Evolutionary conservation across 1,284 basidiomycete genomes (phyloP).

Genomic region (Mycena citricolor): DNA sequence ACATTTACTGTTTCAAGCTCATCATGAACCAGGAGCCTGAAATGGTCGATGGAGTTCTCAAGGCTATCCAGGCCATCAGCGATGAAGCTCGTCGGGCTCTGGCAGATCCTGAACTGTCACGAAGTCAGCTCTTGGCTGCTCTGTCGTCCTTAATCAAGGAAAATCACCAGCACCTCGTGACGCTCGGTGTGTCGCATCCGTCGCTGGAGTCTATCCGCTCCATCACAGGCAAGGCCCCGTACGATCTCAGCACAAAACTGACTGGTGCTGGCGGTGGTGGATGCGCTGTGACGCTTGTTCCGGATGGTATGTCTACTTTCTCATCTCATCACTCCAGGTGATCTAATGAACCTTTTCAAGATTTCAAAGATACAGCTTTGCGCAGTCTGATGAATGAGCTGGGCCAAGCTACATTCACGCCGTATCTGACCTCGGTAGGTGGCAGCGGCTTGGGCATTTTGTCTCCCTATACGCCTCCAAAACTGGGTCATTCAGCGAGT

Average conservation of each 20-base stretch:
- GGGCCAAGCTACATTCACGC: constrained; percentile 68
- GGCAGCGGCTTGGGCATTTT: constrained; percentile 90
- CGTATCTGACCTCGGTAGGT: constrained; percentile 91
- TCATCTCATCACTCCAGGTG: constrained; percentile 1
- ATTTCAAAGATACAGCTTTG: constrained; percentile 62
- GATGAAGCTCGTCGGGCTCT: constrained; percentile 79
- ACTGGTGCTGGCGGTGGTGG: constrained; percentile 99
- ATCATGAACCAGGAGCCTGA: constrained; percentile 68
- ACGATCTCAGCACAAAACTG: constrained; percentile 87
- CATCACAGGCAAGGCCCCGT: constrained; percentile 64
- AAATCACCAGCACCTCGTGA: constrained; percentile 86
- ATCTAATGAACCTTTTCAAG: constrained; percentile 39
- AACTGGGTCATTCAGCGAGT: constrained; percentile 35
- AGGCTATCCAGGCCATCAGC: constrained; percentile 82
- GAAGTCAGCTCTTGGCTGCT: constrained; percentile 59
- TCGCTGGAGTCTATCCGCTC: constrained; percentile 81
- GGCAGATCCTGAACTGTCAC: constrained; percentile 68
- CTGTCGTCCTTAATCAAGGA: constrained; percentile 75
- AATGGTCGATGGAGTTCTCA: constrained; percentile 70
- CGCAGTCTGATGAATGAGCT: constrained; percentile 61
- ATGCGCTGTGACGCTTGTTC: constrained; percentile 93
- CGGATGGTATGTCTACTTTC: constrained; percentile 67
- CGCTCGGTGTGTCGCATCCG: constrained; percentile 93
- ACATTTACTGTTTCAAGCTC: constrained; percentile 10
- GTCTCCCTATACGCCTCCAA: constrained; percentile 51